These are phyloP conservation scores for Fusarium keratoplasticum DNA, from an alignment of 2,329 filamentous ascomycete genomes.

Conservation along the genomic window DNA sequence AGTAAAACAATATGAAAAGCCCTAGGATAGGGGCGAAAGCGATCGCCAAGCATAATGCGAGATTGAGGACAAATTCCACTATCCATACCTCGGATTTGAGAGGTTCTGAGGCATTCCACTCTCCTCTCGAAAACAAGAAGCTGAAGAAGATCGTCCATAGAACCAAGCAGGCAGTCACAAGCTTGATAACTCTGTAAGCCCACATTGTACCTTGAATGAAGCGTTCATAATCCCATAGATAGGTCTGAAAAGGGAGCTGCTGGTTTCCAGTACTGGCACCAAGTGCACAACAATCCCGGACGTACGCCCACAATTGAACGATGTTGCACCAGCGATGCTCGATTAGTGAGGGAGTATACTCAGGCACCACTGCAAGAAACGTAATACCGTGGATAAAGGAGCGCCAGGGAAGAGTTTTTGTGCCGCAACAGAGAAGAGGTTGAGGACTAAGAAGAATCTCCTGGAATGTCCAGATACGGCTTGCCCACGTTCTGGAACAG, in stretches of 20 bases:
- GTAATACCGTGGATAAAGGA: neutral
- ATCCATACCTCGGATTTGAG: too few species aligned
- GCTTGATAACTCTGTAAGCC: neutral
- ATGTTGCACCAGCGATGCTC: neutral
- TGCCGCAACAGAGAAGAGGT: neutral
- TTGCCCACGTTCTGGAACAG: neutral
- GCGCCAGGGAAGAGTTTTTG: neutral
- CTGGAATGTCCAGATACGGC: neutral
- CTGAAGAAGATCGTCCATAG: too few species aligned
- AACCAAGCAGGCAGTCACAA: too few species aligned
- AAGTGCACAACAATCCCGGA: neutral
- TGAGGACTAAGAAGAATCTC: neutral
- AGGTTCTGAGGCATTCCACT: too few species aligned
- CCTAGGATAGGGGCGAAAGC: too few species aligned
- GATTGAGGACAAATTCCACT: too few species aligned
- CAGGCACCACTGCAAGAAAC: neutral
- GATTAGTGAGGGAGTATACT: neutral
- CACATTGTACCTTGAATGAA: neutral
- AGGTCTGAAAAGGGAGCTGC: neutral
- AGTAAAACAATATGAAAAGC: too few species aligned
- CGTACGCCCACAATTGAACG: neutral
- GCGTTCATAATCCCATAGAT: neutral
- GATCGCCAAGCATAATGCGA: too few species aligned
- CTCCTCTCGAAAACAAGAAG: too few species aligned
- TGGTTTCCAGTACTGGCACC: neutral